Evolutionary conservation across 108 stramenopile genomes (phyloP).

Genomic region (Pseudonitzschia delicatissima): DNA sequence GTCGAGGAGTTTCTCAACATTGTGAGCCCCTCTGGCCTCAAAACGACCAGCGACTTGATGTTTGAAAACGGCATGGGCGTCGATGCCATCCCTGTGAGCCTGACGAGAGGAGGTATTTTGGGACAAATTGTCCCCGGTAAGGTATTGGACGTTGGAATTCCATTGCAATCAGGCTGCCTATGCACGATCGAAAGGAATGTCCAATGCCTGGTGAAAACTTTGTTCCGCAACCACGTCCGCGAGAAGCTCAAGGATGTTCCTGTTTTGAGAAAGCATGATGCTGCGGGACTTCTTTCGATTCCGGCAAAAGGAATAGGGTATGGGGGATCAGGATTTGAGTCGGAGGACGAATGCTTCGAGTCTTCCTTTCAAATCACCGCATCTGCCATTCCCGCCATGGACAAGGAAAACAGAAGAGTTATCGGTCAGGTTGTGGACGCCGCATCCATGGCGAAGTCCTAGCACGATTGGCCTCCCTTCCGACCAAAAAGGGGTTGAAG

Average conservation of each 20-base stretch:
- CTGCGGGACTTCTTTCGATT: constrained; percentile 64
- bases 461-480: constrained; percentile 57
- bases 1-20: constrained; percentile 56
- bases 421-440: constrained; percentile 78
- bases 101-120: constrained; percentile 47
- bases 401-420: constrained; percentile 56
- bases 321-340: constrained; percentile 60
- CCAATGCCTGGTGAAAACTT: constrained; percentile 7
- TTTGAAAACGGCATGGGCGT: constrained; percentile 59
- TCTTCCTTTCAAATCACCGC: constrained; percentile 72
- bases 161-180: constrained; percentile 49
- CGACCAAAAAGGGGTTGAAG: constrained; percentile 63
- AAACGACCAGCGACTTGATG: constrained; percentile 48
- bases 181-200: constrained; percentile 32
- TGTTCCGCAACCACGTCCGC: constrained; percentile 41
- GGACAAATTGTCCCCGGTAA: constrained; percentile 48
- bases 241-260: constrained; percentile 45
- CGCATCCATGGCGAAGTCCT: constrained; percentile 64
- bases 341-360: constrained; percentile 72
- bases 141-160: constrained; percentile 71
- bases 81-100: constrained; percentile 37
- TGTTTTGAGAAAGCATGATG: constrained; percentile 44
- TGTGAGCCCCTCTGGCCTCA: constrained; percentile 42
- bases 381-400: constrained; percentile 49
- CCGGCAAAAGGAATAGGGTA: constrained; percentile 76